Base-by-base conservation (phyloP, 768 basidiomycete species). In the Pleurotus giganteus region DNA sequence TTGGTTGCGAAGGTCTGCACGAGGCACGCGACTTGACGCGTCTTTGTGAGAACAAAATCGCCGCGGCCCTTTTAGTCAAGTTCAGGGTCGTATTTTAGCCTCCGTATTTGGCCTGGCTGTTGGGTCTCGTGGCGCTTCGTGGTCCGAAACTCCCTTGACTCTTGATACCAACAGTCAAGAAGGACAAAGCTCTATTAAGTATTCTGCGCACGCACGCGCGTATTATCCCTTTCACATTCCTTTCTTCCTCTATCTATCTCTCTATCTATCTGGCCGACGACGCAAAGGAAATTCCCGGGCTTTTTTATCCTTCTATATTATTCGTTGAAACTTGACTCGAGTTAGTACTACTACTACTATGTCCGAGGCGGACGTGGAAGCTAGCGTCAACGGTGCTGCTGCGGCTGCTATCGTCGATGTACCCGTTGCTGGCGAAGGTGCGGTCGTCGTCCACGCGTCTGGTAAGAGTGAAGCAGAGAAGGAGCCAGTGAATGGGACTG, bases 141-240 rank as follows among this genome's bases (percentile, higher is more conserved):
- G 49, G 34, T 24, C 49, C 49, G 49, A 51, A 51, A 17, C 37
- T 26, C 17, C 34, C 32, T 51, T 37, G 31, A 51, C 49, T 51
- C 49, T 51, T 50, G 49, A 50, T 26, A 50, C 31, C 49, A 51
- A 51, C 49, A 17, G 49, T 51, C 49, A 51, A 24, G 49, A 37
- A 51, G 27, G 49, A 34, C 49, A 34, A 36, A 51, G 31, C 24
- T 34, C 34, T 31, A 19, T 23, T 21, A 47, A 24, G n/a, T 47
- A 47, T 37, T 51, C 19, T 23, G n/a, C 34, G 49, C 34, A 28
- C 34, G 34, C 49, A 17, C 49, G 34, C 34, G n/a, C 8, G 42
- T 8, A 7, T 24, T 8, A 7, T 31, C 28, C n/a, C 42, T 42
- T 39, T 43, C 52, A 53, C 52, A 53, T 53, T 53, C 52, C 28